A percentile compares a stretch with the other conserved stretches of the same genome.
Evolutionary conservation across 345 rosid species (phyloP).

Genomic region (Salix koriyanagi): DNA sequence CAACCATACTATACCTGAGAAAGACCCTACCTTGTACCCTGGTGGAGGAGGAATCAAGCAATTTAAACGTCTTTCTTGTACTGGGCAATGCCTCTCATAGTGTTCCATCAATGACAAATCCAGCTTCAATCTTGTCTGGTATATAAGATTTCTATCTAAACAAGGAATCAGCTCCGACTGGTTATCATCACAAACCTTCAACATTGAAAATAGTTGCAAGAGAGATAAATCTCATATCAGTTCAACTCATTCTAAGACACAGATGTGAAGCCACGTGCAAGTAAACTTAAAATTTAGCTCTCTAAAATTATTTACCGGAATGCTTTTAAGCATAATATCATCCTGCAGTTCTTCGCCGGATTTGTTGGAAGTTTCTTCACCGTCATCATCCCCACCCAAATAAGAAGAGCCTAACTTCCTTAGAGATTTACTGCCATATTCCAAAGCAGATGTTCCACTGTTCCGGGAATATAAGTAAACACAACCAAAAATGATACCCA

Average conservation of each 20-base stretch:
- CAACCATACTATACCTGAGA: not conserved
- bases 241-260: not conserved
- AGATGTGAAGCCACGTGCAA: not conserved
- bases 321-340: constrained; percentile 53
- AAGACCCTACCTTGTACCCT: constrained; percentile 69
- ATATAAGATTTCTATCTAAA: constrained; percentile 79
- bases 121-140: constrained; percentile 93
- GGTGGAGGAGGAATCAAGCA: constrained; percentile 97
- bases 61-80: constrained; percentile 82
- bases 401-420: constrained; percentile 78
- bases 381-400: constrained; percentile 76
- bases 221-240: not conserved
- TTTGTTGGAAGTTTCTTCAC: constrained; percentile 48
- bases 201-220: not conserved
- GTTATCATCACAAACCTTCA: constrained; percentile 90
- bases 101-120: constrained; percentile 95
- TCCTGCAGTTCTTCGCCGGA: constrained; percentile 46
- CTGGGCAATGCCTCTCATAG: constrained; percentile 96
- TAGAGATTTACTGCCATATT: constrained; percentile 59
- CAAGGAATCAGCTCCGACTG: constrained; percentile 97
- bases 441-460: constrained; percentile 66
- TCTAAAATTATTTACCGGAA: constrained; percentile 57
- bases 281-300: not conserved
- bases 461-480: constrained; percentile 62
- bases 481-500: constrained; percentile 60